A percentile compares a stretch with the other conserved stretches of the same genome.
These are phyloP conservation scores for Ascochyta rabiei DNA, from an alignment of 2,329 filamentous ascomycete genomes.

Conservation along the genomic window DNA sequence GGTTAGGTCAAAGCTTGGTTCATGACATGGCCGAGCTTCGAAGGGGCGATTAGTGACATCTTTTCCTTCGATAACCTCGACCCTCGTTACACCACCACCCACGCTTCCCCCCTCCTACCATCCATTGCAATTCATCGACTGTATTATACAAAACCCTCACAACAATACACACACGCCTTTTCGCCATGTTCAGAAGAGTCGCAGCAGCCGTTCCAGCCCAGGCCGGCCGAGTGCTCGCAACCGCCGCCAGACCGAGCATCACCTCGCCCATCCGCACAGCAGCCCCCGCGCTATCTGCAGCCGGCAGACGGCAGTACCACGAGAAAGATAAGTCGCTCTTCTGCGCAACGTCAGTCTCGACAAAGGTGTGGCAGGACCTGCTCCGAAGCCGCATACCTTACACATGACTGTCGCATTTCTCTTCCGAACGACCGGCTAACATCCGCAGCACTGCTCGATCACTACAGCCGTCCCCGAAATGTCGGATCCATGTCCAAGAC, in stretches of 20 bases:
- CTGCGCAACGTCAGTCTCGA: conserved; percentile 5
- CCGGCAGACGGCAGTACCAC: conserved; percentile 62
- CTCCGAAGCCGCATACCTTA: conserved; percentile 8
- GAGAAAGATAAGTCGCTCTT: conserved; percentile 65
- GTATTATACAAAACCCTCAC: conserved; percentile 6
- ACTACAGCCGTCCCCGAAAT: conserved; percentile 80
- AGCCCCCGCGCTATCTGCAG: conserved; percentile 49
- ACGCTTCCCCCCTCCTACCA: conserved; percentile 18
- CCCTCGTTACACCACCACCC: conserved; percentile 13
- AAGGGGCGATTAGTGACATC: conserved; percentile 31
- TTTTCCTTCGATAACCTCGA: conserved; percentile 11
- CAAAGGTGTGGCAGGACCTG: conserved; percentile 19
- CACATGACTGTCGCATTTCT: neutral
- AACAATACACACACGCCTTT: conserved; percentile 18
- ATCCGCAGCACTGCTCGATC: conserved; percentile 67
- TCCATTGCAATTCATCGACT: conserved; percentile 20
- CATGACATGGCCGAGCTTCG: conserved; percentile 14
- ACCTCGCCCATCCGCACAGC: conserved; percentile 53
- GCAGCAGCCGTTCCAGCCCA: conserved; percentile 60
- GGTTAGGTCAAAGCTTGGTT: conserved; percentile 23
- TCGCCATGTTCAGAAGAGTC: conserved; percentile 64
- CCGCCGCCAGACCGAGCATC: conserved; percentile 57
- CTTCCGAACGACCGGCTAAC: conserved; percentile 48
- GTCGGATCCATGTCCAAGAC: conserved; percentile 80
- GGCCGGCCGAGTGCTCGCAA: conserved; percentile 57